phyloP scores from a whole-genome alignment of 2,329 filamentous ascomycete species.

The Cordyceps farinosa region DNA sequence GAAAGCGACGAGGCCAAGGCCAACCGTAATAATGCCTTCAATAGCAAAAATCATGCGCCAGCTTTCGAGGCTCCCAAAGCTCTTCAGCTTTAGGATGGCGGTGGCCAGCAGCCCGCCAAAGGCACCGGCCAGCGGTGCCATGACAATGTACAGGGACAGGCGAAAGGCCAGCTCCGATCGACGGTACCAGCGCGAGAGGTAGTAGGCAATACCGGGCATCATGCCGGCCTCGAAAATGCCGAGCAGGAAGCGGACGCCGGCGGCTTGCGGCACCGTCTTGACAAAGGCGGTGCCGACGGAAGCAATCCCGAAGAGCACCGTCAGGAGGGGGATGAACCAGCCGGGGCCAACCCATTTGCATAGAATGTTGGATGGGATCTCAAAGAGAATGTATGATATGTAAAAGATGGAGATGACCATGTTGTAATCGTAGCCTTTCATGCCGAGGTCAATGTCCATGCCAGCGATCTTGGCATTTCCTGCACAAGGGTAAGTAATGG shows the following conservation, averaged over 20 bases:
- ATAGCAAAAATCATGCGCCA: conserved; percentile 72
- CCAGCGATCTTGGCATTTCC: conserved; percentile 67
- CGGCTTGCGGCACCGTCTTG: conserved; percentile 46
- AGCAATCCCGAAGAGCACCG: conserved; percentile 59
- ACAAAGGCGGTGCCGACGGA: conserved; percentile 67
- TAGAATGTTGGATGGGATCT: conserved; percentile 64
- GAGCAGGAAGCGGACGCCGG: conserved; percentile 63
- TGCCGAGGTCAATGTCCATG: conserved; percentile 56
- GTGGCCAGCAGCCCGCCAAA: conserved; percentile 66
- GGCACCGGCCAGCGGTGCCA: conserved; percentile 65
- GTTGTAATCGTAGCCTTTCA: conserved; percentile 67
- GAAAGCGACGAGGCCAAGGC: conserved; percentile 58
- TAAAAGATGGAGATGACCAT: conserved; percentile 65
- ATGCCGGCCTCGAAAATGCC: conserved; percentile 71
- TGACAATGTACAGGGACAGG: conserved; percentile 65
- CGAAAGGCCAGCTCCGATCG: conserved; percentile 64
- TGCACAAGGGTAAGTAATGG: conserved; percentile 26
- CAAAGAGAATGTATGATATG: conserved; percentile 68
- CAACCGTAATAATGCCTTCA: conserved; percentile 58
- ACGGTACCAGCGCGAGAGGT: conserved; percentile 69
- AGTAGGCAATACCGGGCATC: conserved; percentile 71
- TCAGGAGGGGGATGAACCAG: conserved; percentile 64
- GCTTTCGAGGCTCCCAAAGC: conserved; percentile 51
- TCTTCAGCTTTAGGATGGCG: conserved; percentile 58
- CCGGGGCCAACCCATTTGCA: conserved; percentile 71